Evolutionary conservation across 495 filamentous ascomycete species (phyloP).

Genomic region (Hypoxylon crocopeplum): DNA sequence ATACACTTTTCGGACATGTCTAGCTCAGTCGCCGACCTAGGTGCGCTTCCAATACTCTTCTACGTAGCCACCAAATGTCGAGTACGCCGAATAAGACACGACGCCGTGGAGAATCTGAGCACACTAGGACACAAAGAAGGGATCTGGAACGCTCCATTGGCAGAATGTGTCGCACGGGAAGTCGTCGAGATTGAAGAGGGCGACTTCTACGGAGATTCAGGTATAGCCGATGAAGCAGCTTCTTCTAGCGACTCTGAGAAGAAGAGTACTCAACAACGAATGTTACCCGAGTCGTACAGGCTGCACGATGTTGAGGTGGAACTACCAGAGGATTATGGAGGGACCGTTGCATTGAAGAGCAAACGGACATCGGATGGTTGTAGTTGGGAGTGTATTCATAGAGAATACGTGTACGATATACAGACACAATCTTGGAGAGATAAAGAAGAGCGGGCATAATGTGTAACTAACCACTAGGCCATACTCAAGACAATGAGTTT

Average conservation of each 20-base stretch:
- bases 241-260: not conserved
- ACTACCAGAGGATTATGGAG: conserved; percentile 22
- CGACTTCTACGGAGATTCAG: conserved; percentile 25
- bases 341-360: conserved; percentile 5
- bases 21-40: conserved; percentile 54
- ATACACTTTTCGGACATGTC: conserved; percentile 25
- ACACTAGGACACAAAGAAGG: conserved; percentile 57
- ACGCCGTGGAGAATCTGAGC: conserved; percentile 52
- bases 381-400: conserved; percentile 18
- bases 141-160: conserved; percentile 50
- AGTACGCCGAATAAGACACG: conserved; percentile 49
- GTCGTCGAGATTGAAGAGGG: conserved; percentile 51
- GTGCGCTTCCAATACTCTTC: conserved; percentile 60
- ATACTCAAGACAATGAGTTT: too few species aligned
- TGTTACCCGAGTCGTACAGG: conserved; percentile 19
- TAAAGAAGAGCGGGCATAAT: not conserved
- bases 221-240: conserved; percentile 10
- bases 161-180: conserved; percentile 36
- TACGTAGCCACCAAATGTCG: conserved; percentile 64
- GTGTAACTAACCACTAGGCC: not conserved
- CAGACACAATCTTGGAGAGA: conserved; percentile 7
- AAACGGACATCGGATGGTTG: conserved; percentile 4
- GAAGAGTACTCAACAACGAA: not conserved
- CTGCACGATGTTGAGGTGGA: conserved; percentile 28
- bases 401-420: conserved; percentile 20